Evolutionary conservation across 2,329 filamentous ascomycete species (phyloP), one percentile per base, ranked within the genome.

Genomic region (Diaporthe citriasiana): DNA sequence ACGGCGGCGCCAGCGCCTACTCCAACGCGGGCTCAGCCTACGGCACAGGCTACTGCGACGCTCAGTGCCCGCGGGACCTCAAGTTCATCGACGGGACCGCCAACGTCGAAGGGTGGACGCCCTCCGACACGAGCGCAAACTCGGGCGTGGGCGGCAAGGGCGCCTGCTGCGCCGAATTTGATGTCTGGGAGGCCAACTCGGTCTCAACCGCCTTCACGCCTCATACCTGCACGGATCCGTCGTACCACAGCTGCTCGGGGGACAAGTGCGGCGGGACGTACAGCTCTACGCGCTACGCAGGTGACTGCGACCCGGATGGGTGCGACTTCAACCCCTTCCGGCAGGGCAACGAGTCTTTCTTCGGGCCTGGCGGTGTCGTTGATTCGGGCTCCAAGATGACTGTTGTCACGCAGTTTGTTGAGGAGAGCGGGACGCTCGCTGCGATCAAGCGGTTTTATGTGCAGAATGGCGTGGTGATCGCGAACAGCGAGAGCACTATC

Each of bases 301-400:
- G 90, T 73, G 82, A 87, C 53, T 93, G 91, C 82, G 91, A 93
- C 80, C 88, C 88, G 74, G 88, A 90, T 76, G 91, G 91, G 27
- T 93, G 91, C 78, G 91, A 92, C 79, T 92, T 90, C 85, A 92
- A 92, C 86, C 83, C 87, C 33, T 93, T 88, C 87, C 89, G 90
- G 77, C 86, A 90, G 84, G 91, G 90, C 55, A 87, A 89, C 81
- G 83, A 83, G 47, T 83, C 85, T 80, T 93, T 92, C 85, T 93
- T 89, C 82, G 91, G 90, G 47, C 82, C 85, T 0, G 89, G 87
- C 76, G 84, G 84, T 80, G 90, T 83, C 19, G 85, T 93, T 75
- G 87, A 92, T 80, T 91, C 89, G 65, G 86, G 79, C 69, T 84
- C 85, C 77, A 87, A 87, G 73, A 85, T 92, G 79, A 93, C 83